A percentile compares a stretch with the other conserved stretches of the same genome.
Conservation (phyloP, 192 early-diverging fungal genomes). For the Dispira parvispora region DNA sequence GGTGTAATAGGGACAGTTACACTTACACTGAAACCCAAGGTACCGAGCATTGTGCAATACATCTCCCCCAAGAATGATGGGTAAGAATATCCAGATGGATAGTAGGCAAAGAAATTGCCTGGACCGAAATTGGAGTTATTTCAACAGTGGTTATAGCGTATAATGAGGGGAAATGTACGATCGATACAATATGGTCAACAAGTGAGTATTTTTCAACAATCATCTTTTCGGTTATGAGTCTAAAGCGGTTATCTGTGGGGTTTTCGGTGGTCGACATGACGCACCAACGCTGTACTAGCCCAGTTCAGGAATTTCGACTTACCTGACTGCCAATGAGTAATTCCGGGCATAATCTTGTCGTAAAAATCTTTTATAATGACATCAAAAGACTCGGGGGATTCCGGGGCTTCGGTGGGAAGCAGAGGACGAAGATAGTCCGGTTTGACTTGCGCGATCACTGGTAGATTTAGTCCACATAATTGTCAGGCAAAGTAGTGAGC, state of each 20-base stretch:
- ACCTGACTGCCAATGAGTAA: constrained; percentile 51
- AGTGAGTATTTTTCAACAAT: too few relatives aligned
- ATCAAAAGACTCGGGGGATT: constrained; percentile 28
- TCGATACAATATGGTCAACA: too few relatives aligned
- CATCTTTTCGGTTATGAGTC: too few relatives aligned
- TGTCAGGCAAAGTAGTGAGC: neutral
- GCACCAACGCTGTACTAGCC: too few relatives aligned
- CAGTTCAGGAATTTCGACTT: constrained; percentile 8
- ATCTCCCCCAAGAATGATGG: constrained; percentile 43
- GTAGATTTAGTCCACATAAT: neutral
- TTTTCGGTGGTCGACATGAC: too few relatives aligned
- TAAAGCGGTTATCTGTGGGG: too few relatives aligned
- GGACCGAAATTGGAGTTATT: neutral
- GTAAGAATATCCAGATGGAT: constrained; percentile 32
- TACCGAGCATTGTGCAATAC: constrained; percentile 37
- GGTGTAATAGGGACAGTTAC: too few relatives aligned
- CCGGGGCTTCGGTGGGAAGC: constrained; percentile 36
- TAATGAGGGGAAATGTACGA: too few relatives aligned
- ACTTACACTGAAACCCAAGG: constrained; percentile 30
- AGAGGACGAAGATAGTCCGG: constrained; percentile 38
- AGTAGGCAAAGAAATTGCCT: constrained; percentile 43
- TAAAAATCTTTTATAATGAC: constrained; percentile 27
- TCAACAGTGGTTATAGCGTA: too few relatives aligned
- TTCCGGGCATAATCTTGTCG: constrained; percentile 41
- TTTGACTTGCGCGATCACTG: constrained; percentile 30